Percentiles rank a stretch among this genome's conserved stretches.
These are phyloP conservation scores for Arthroderma uncinatum DNA, from an alignment of 2,329 filamentous ascomycete genomes.

Conservation along the genomic window DNA sequence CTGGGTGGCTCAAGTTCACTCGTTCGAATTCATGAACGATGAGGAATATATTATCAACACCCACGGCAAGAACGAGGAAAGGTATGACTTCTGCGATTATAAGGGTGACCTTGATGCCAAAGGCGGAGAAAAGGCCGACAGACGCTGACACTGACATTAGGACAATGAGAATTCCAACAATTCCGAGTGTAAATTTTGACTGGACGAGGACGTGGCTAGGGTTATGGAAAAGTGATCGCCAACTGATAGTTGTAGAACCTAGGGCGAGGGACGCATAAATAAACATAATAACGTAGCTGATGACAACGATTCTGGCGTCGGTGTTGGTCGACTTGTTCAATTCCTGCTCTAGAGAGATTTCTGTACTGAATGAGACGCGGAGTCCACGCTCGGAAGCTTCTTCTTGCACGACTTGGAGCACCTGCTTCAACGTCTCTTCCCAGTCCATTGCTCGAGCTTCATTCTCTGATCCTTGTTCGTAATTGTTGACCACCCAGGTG, in stretches of 20 bases:
- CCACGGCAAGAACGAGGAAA: slow-evolving; percentile 89
- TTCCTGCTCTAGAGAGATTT: slow-evolving; percentile 89
- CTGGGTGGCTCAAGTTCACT: slow-evolving; percentile 82
- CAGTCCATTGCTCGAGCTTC: slow-evolving; percentile 73
- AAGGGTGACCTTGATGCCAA: slow-evolving; percentile 83
- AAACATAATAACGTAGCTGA: slow-evolving; percentile 99
- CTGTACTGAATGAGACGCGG: slow-evolving; percentile 84
- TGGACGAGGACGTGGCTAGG: slow-evolving; percentile 79
- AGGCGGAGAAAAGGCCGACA: slow-evolving; percentile 85
- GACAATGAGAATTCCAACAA: slow-evolving; percentile 88
- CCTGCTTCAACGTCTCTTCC: slow-evolving; percentile 66
- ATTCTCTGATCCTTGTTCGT: slow-evolving; percentile 58
- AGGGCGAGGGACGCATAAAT: slow-evolving; percentile 88
- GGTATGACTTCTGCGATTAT: slow-evolving; percentile 99
- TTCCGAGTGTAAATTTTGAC: slow-evolving; percentile 92
- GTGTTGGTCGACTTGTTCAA: slow-evolving; percentile 98
- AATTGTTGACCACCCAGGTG: slow-evolving; percentile 91
- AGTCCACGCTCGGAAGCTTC: slow-evolving; percentile 71
- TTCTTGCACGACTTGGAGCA: slow-evolving; percentile 63
- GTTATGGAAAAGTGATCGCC: slow-evolving; percentile 67
- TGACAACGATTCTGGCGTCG: slow-evolving; percentile 87
- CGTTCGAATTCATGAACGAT: slow-evolving; percentile 97
- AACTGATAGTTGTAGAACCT: slow-evolving; percentile 71
- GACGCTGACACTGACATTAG: slow-evolving; percentile 95
- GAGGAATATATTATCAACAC: slow-evolving; percentile 97